phyloP scores from a whole-genome alignment of 2,329 filamentous ascomycete species.

The Aphanocladium album region DNA sequence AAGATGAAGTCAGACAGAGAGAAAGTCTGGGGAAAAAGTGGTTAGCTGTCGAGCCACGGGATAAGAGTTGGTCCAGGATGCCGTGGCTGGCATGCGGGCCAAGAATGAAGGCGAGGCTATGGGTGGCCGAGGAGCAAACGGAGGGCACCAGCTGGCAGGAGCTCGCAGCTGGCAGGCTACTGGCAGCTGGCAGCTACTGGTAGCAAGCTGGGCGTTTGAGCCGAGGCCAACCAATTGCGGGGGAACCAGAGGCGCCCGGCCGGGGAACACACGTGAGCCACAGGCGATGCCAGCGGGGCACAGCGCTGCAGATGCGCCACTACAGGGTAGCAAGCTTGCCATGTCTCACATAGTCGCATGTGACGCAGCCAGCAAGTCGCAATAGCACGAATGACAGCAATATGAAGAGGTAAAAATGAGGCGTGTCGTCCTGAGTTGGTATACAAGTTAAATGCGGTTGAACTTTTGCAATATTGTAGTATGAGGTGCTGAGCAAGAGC shows the following conservation, averaged over 20 bases:
- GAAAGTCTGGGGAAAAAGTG: constrained; percentile 6
- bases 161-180: not conserved
- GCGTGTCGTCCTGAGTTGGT: too few species aligned
- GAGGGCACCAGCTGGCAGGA: not conserved
- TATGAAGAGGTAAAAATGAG: too few species aligned
- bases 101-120: not conserved
- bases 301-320: not conserved
- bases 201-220: not conserved
- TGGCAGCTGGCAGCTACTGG: not conserved
- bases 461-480: too few species aligned
- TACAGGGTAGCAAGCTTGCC: not conserved
- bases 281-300: not conserved
- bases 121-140: not conserved
- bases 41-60: not conserved
- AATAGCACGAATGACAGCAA: too few species aligned
- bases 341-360: not conserved
- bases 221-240: constrained; percentile 4
- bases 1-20: not conserved
- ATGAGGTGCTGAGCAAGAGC: too few species aligned
- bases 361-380: not conserved
- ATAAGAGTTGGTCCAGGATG: constrained; percentile 7
- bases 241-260: not conserved
- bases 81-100: constrained; percentile 2
- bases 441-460: too few species aligned
- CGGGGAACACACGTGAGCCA: not conserved